Evolutionary conservation across 192 early-diverging fungal species (phyloP).

Genomic region (Umbelopsis sp.): DNA sequence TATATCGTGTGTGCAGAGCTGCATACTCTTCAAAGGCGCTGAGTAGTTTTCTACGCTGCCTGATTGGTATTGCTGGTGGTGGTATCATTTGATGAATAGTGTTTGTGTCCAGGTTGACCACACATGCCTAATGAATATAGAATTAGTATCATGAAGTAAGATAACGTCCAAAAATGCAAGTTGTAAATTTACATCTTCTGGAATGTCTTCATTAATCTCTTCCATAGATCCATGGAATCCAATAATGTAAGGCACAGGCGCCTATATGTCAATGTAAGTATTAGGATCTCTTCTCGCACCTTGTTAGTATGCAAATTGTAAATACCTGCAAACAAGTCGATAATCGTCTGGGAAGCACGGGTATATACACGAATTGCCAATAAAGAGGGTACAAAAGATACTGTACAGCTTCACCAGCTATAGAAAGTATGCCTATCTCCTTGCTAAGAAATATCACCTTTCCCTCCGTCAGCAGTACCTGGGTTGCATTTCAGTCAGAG

Average conservation of each 20-base stretch:
- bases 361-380: slow-evolving; percentile 82
- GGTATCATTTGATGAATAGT: slow-evolving; percentile 48
- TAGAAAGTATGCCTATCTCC: slow-evolving; percentile 68
- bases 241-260: slow-evolving; percentile 80
- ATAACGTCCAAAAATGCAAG: background rate
- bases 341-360: slow-evolving; percentile 66
- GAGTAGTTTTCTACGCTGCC: slow-evolving; percentile 67
- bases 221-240: slow-evolving; percentile 61
- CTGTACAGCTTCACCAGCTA: slow-evolving; percentile 65
- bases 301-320: background rate
- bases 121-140: slow-evolving; percentile 45
- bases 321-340: slow-evolving; percentile 52
- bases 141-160: background rate
- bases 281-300: background rate
- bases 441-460: slow-evolving; percentile 74
- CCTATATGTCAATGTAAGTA: slow-evolving; percentile 47
- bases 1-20: slow-evolving; percentile 40
- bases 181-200: slow-evolving; percentile 60
- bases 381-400: slow-evolving; percentile 71
- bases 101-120: slow-evolving; percentile 77
- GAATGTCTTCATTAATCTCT: slow-evolving; percentile 54
- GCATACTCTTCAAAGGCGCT: slow-evolving; percentile 61
- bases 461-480: slow-evolving; percentile 65
- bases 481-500: background rate
- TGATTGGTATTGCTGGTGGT: slow-evolving; percentile 54